Evolutionary conservation across 2,329 filamentous ascomycete species (phyloP), one percentile per base, ranked within the genome.

Genomic region (Penicillium sp.): DNA sequence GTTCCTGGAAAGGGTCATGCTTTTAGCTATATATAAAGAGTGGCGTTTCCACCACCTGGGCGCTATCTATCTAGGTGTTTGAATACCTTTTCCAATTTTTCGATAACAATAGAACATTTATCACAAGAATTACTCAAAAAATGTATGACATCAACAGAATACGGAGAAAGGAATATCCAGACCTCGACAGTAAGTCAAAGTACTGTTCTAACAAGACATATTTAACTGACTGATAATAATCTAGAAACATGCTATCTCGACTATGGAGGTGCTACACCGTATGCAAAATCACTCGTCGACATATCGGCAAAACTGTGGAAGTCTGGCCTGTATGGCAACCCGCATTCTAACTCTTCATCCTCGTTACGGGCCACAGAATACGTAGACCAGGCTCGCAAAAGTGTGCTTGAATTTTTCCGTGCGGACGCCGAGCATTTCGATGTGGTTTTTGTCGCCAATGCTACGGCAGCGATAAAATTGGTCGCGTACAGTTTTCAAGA

Each of bases 401-500:
- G 83, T 11, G 78, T 90, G 2, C 76, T 97, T 35, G 78, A 79
- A 2, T 90, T 95, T 64, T 91, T 96, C 73, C 86, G 87, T 47
- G 92, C 91, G 2, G 85, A 91, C 61, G 89, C 92, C 1, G 80
- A 84, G 5, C 79, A 90, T 1, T 97, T 94, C 64, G 92, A 97
- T 64, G 73, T 97, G 2, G 83, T 97, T 0, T 97, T 97, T 68
- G 90, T 95, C 23, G 86, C 91, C 40, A 97, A 97, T 71, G 89
- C 93, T 20, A 97, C 93, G 0, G 91, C 92, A 5, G 92, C 86
- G 8, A 87, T 96, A 65, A 97, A 97, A 72, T 75, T 97, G 11
- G 88, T 96, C 2, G 81, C 83, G 52, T 93, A 97, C 57, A 86
- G 85, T 5, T 82, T 97, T 65, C 80, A 89, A 53, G 84, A 86